Percentiles rank a stretch among this genome's conserved stretches.
phyloP scores from a whole-genome alignment of 2,329 filamentous ascomycete genomes.

The Pezicula neosporulosa region DNA sequence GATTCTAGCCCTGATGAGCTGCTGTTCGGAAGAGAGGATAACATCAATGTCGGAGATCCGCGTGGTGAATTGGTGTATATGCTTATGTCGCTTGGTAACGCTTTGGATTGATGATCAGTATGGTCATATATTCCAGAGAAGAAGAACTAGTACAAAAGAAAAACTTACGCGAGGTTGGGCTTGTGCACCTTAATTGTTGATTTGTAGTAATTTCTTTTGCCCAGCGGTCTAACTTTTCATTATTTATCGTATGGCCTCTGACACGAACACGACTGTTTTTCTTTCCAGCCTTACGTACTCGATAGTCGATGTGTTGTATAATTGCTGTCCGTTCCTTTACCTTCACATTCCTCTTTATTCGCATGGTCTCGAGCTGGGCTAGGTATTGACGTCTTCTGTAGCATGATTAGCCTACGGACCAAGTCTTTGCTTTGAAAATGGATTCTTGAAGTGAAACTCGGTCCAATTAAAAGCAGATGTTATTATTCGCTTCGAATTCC shows the following conservation, averaged over 20 bases:
- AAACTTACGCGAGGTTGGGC: slow-evolving; percentile 9
- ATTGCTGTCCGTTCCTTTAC: slow-evolving; percentile 5
- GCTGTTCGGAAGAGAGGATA: not conserved
- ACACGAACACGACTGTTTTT: slow-evolving; percentile 7
- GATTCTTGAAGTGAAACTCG: not conserved
- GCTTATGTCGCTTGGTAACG: slow-evolving; percentile 12
- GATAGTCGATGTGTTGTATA: slow-evolving; percentile 8
- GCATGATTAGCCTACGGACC: not conserved
- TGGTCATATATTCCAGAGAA: not conserved
- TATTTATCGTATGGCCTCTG: slow-evolving; percentile 9
- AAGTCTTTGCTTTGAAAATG: not conserved
- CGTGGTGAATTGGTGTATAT: slow-evolving; percentile 10
- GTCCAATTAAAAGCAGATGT: not conserved
- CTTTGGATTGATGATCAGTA: slow-evolving; percentile 2
- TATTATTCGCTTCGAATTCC: not conserved
- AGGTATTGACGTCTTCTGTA: slow-evolving; percentile 12
- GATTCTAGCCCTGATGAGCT: not conserved
- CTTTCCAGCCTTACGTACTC: slow-evolving; percentile 6
- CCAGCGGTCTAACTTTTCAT: slow-evolving; percentile 9
- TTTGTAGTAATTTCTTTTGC: slow-evolving; percentile 5
- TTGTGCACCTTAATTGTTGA: not conserved
- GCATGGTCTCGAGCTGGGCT: slow-evolving; percentile 9
- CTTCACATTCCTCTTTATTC: slow-evolving; percentile 8
- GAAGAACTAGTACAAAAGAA: not conserved
- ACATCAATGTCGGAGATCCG: not conserved